A percentile compares a stretch with the other conserved stretches of the same genome.
Conservation (phyloP, 345 rosid genomes). For the Cardamine resedifolia region DNA sequence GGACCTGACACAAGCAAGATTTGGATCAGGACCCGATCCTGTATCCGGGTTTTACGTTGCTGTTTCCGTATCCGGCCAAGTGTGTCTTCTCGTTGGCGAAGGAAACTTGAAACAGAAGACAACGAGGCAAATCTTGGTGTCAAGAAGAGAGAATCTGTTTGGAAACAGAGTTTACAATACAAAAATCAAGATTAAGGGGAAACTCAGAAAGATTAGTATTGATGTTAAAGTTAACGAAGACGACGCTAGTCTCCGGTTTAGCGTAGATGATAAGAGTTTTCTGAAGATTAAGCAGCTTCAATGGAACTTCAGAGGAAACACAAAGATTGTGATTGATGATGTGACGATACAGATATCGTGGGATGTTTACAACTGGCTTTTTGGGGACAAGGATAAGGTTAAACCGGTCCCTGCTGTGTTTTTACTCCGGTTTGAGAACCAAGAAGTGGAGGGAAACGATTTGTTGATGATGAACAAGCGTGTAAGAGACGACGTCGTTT, state of each 20-base stretch:
- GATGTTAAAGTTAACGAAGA: constrained; percentile 50
- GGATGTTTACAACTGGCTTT: constrained; percentile 91
- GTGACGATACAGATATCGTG: constrained; percentile 72
- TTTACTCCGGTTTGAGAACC: constrained; percentile 70
- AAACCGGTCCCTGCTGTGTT: constrained; percentile 58
- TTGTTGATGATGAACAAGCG: constrained; percentile 31
- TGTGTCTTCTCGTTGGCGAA: constrained; percentile 69
- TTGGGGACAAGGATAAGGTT: constrained; percentile 34
- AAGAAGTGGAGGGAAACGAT: constrained; percentile 27
- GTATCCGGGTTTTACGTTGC: constrained; percentile 70
- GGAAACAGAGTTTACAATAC: constrained; percentile 65
- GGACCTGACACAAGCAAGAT: constrained; percentile 72
- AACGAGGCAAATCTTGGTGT: constrained; percentile 47
- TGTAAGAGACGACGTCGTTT: constrained; percentile 31
- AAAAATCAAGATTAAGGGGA: constrained; percentile 61
- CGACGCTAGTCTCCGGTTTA: constrained; percentile 42
- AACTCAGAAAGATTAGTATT: constrained; percentile 54
- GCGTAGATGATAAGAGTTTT: constrained; percentile 56
- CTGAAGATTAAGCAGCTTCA: constrained; percentile 62
- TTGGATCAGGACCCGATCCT: constrained; percentile 77
- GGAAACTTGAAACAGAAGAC: constrained; percentile 41
- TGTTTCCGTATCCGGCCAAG: constrained; percentile 57
- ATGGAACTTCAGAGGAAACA: constrained; percentile 91
- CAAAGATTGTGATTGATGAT: constrained; percentile 66
- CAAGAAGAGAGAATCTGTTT: constrained; percentile 67